Evolutionary conservation across 345 rosid genomes (phyloP), one percentile per base, ranked within the genome.

Genomic region (Trapa bicornis): DNA sequence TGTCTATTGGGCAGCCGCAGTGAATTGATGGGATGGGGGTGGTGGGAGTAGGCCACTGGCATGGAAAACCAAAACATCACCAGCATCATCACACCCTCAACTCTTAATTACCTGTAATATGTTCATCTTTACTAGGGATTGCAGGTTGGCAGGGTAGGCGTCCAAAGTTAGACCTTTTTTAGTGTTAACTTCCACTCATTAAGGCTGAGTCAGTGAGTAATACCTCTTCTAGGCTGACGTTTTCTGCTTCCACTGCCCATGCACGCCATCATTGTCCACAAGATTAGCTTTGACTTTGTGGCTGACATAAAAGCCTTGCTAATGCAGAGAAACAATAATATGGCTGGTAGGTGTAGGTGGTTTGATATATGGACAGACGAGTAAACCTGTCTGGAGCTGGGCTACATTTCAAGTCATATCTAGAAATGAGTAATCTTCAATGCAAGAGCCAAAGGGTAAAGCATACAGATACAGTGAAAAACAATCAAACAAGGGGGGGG

Each of bases 11-110:
- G 4, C 4, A 16, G n/a, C n/a, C 15, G 56, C 56, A 15, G 22
- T 4, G 56, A 50, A 50, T 50, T 7, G 10, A 29, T 3, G 6
- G 48, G 8, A 41, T 41, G 12, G 43, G 61, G 68, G 76, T 22
- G 71, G 66, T 65, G 48, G 77, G 53, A 80, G 72, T 83, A 77
- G 85, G 85, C 83, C 65, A 78, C 88, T 82, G 72, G 82, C 77
- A 65, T 39, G 36, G 65, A 47, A 6, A 57, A 79, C 85, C 88
- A 79, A 79, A 78, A 79, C 77, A 29, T 79, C 72, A 86, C 86
- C 86, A 65, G 85, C 80, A 41, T 4, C 43, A 3, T 41, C 2
- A 3, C 72, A 33, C 54, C 64, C 71, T n/a, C 63, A 1, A 7
- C 38, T 7, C 10, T 58, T 29, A 15, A 14, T n/a, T 9, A 11